Percentiles rank a stretch among this genome's conserved stretches.
phyloP scores from a whole-genome alignment of 1,284 basidiomycete species.

The Tilletia indica region DNA sequence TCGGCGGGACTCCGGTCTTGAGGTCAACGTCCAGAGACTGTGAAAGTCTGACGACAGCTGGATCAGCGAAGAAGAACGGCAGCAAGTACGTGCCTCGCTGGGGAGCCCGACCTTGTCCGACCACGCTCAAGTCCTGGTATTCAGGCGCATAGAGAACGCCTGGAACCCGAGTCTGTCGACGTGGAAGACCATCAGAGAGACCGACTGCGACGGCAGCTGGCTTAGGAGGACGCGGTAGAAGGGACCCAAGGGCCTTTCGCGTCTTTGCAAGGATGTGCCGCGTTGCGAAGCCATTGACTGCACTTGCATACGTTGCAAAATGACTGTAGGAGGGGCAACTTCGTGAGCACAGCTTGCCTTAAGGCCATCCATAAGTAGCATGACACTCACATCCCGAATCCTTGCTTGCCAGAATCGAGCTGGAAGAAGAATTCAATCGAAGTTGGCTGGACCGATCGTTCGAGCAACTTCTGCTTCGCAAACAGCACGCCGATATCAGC shows the following conservation, averaged over 20 bases:
- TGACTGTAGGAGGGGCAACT: conserved; percentile 11
- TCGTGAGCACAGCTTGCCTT: neutral
- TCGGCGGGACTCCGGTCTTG: conserved; percentile 18
- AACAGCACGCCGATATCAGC: conserved; percentile 19
- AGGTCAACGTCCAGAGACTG: conserved; percentile 22
- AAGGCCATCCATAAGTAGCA: too few species aligned
- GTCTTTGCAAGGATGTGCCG: conserved; percentile 21
- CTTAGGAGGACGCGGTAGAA: conserved; percentile 20
- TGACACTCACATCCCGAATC: conserved; percentile 22
- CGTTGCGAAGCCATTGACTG: conserved; percentile 28
- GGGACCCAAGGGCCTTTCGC: conserved; percentile 17
- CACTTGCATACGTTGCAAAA: conserved; percentile 30
- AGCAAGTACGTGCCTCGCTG: conserved; percentile 10
- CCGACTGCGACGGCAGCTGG: conserved; percentile 21
- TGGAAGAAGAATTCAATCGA: conserved; percentile 26
- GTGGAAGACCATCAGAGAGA: conserved; percentile 21
- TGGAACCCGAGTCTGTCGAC: conserved; percentile 3
- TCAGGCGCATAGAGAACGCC: neutral
- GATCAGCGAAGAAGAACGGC: conserved; percentile 30
- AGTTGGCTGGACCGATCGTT: conserved; percentile 18
- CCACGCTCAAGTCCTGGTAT: neutral
- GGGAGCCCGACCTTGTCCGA: neutral
- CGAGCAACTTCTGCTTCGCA: conserved; percentile 16
- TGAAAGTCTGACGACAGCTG: conserved; percentile 26
- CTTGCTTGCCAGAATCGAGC: conserved; percentile 11